These are phyloP conservation scores for Echria macrotheca DNA, from an alignment of 495 filamentous ascomycete species.

Conservation along the genomic window DNA sequence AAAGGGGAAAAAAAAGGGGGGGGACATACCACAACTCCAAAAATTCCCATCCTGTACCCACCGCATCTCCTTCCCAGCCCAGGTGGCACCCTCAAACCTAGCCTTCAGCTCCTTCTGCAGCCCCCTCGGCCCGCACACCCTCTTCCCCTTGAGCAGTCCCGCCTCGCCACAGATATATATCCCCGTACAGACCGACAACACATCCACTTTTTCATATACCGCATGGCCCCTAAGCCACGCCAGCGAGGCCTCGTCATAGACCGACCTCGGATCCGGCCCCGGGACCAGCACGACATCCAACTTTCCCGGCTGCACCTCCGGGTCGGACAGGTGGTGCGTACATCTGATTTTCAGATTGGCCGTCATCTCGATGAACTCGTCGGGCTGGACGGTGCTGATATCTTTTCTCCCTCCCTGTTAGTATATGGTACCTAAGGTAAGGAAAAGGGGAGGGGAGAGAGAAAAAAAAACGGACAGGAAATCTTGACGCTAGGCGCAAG, in stretches of 20 bases:
- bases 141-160: conserved; percentile 45
- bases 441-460: too few species aligned
- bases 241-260: conserved; percentile 30
- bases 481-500: conserved; percentile 39
- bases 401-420: too few species aligned
- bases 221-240: conserved; percentile 44
- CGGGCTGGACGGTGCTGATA: conserved; percentile 32
- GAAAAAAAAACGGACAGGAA: conserved; percentile 20
- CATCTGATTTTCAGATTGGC: conserved; percentile 27
- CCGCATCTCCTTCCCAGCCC: conserved; percentile 43
- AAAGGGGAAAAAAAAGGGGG: background rate
- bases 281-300: conserved; percentile 51
- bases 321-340: conserved; percentile 38
- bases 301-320: conserved; percentile 42
- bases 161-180: conserved; percentile 44
- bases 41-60: conserved; percentile 55
- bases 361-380: conserved; percentile 30
- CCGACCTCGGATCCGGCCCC: conserved; percentile 41
- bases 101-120: conserved; percentile 40
- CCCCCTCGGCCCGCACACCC: conserved; percentile 46
- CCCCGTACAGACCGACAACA: conserved; percentile 53
- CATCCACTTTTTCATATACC: conserved; percentile 30
- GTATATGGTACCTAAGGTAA: too few species aligned
- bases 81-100: conserved; percentile 40
- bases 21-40: conserved; percentile 52